A percentile compares a stretch with the other conserved stretches of the same genome.
These are phyloP conservation scores for Yamadazyma phyllophila DNA, from an alignment of 805 yeast species.

Conservation along the genomic window DNA sequence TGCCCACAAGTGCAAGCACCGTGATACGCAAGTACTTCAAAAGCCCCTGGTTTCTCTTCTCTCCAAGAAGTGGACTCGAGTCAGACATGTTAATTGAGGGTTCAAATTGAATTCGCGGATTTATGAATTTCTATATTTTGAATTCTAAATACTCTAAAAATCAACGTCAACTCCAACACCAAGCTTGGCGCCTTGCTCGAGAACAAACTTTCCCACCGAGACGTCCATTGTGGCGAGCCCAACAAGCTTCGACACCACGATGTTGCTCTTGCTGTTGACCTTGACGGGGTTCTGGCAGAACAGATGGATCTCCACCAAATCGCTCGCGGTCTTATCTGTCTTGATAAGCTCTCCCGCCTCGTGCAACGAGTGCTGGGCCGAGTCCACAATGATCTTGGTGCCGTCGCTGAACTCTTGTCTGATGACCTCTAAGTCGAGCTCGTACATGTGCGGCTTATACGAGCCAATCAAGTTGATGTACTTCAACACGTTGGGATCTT, in stretches of 20 bases:
- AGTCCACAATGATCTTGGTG: slow-evolving; percentile 56
- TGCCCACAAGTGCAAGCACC: background rate
- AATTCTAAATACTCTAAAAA: background rate
- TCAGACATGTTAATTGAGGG: slow-evolving; percentile 5
- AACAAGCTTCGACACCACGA: slow-evolving; percentile 54
- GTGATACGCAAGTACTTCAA: slow-evolving; percentile 1
- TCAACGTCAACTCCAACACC: background rate
- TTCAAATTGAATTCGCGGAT: too few relatives aligned
- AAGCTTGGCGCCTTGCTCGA: slow-evolving; percentile 11
- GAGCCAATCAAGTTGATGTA: slow-evolving; percentile 64
- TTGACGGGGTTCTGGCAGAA: slow-evolving; percentile 21
- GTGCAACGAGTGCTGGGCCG: slow-evolving; percentile 49
- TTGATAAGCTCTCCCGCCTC: slow-evolving; percentile 69
- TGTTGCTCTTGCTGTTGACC: slow-evolving; percentile 13
- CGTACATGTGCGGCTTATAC: slow-evolving; percentile 66
- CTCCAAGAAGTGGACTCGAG: slow-evolving; percentile 3
- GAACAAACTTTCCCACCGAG: slow-evolving; percentile 45
- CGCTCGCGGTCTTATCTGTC: slow-evolving; percentile 29
- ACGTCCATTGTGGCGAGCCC: slow-evolving; percentile 68
- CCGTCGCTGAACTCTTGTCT: slow-evolving; percentile 27
- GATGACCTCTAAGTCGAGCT: slow-evolving; percentile 49
- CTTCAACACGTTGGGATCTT: slow-evolving; percentile 22
- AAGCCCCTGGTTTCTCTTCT: background rate
- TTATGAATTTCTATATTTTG: too few relatives aligned
- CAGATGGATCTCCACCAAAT: slow-evolving; percentile 49